These are phyloP conservation scores for Collariella sp. DNA, from an alignment of 495 filamentous ascomycete genomes.

Conservation along the genomic window DNA sequence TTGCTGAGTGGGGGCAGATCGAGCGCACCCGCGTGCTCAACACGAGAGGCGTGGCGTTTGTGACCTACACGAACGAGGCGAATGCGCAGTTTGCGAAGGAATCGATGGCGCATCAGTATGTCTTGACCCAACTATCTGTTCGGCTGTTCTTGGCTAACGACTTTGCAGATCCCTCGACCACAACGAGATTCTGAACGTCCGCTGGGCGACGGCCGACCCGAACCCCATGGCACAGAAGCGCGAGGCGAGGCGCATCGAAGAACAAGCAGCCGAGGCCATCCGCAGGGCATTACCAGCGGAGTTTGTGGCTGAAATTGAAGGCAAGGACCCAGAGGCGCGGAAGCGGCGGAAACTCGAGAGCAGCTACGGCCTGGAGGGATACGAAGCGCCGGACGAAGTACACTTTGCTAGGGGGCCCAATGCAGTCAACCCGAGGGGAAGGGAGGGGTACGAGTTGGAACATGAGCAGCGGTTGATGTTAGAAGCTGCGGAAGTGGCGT, in stretches of 20 bases:
- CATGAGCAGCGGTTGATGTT: constrained; percentile 44
- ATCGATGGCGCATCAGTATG: constrained; percentile 74
- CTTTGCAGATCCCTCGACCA: constrained; percentile 47
- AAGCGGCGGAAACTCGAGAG: constrained; percentile 88
- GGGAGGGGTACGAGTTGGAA: constrained; percentile 42
- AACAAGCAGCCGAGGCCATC: constrained; percentile 97
- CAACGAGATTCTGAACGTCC: constrained; percentile 84
- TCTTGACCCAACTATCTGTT: neutral
- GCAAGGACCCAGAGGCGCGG: constrained; percentile 72
- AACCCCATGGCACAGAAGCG: constrained; percentile 93
- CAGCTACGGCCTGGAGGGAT: constrained; percentile 79
- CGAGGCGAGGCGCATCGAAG: constrained; percentile 82
- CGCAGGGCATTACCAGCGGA: constrained; percentile 81
- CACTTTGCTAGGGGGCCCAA: constrained; percentile 69
- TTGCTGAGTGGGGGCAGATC: constrained; percentile 87
- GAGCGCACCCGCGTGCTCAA: constrained; percentile 89
- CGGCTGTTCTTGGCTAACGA: constrained; percentile 26
- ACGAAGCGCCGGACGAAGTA: constrained; percentile 90
- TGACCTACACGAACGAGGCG: constrained; percentile 79
- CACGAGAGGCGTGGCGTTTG: constrained; percentile 78
- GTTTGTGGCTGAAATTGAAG: constrained; percentile 91
- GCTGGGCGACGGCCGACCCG: constrained; percentile 94
- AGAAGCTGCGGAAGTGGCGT: constrained; percentile 28
- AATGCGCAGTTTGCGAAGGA: constrained; percentile 87
- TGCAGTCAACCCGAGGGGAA: constrained; percentile 49